Conservation (phyloP, 129 eudicot species). For the Flaveria sonorensis region DNA sequence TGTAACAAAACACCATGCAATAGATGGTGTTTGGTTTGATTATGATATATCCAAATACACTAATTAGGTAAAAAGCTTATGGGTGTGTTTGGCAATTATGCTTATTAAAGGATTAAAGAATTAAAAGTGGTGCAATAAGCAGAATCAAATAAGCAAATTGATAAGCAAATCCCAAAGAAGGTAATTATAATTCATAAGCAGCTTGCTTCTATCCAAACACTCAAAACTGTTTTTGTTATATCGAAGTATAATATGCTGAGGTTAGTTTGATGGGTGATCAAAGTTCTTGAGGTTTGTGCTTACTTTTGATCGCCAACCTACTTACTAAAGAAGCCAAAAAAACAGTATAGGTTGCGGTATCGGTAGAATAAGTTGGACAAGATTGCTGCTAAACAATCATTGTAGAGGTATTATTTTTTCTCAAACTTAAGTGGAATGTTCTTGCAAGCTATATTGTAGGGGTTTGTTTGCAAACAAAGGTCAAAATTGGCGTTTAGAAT, state of each 20-base stretch:
- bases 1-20: neutral
- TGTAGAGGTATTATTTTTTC: neutral
- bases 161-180: neutral
- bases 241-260: neutral
- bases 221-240: no score
- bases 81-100: neutral
- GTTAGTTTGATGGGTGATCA: neutral
- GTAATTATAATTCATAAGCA: neutral
- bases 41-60: no score
- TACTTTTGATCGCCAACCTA: neutral
- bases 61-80: neutral
- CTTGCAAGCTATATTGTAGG: neutral
- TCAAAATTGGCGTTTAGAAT: neutral
- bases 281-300: neutral
- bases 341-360: neutral
- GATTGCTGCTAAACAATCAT: neutral
- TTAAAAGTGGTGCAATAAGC: no score
- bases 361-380: neutral
- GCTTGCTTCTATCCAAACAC: neutral
- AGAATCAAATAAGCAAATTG: neutral
- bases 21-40: no score
- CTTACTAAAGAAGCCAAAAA: neutral
- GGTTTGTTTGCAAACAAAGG: slow-evolving; percentile 10
- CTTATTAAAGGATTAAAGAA: neutral
- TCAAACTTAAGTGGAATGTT: neutral